Conservation (phyloP, 1,284 basidiomycete species). For the Omphalotus olearius region DNA sequence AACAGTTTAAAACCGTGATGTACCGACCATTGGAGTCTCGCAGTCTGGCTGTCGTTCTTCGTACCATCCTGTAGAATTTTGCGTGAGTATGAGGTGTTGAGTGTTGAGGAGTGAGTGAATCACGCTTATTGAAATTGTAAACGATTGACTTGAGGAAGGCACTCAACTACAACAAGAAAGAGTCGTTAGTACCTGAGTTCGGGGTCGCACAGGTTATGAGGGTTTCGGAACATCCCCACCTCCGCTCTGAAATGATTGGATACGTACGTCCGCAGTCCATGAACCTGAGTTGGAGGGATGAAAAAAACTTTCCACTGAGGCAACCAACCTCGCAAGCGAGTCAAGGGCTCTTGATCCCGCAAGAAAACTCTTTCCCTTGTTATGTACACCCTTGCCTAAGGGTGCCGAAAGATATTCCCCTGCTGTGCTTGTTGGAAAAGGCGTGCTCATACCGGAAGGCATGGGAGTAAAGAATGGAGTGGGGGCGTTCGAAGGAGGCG, state of each 20-base stretch:
- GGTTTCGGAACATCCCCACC: neutral
- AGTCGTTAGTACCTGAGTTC: neutral
- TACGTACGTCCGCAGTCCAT: conserved; percentile 66
- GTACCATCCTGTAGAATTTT: conserved; percentile 56
- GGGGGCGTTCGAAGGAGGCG: conserved; percentile 46
- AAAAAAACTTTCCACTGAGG: conserved; percentile 87
- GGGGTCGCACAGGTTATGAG: neutral
- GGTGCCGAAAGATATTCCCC: conserved; percentile 63
- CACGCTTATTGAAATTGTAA: conserved; percentile 84
- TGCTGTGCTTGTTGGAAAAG: conserved; percentile 40
- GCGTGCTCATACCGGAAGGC: conserved; percentile 57
- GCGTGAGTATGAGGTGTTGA: neutral
- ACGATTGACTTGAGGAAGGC: conserved; percentile 86
- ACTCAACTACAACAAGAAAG: conserved; percentile 44
- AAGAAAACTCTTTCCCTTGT: conserved; percentile 56
- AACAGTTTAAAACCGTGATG: neutral
- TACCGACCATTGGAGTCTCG: conserved; percentile 69
- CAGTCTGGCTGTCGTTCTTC: conserved; percentile 80
- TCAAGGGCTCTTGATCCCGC: conserved; percentile 87
- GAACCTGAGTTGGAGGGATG: conserved; percentile 75
- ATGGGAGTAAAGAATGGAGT: conserved; percentile 65
- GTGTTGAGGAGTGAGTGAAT: conserved; percentile 13
- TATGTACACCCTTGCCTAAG: conserved; percentile 33
- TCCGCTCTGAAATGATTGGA: neutral
- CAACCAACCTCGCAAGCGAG: conserved; percentile 79